Percentiles rank a stretch among this genome's conserved stretches.
These are phyloP conservation scores for Camelina laxa DNA, from an alignment of 345 rosid genomes.

Conservation along the genomic window DNA sequence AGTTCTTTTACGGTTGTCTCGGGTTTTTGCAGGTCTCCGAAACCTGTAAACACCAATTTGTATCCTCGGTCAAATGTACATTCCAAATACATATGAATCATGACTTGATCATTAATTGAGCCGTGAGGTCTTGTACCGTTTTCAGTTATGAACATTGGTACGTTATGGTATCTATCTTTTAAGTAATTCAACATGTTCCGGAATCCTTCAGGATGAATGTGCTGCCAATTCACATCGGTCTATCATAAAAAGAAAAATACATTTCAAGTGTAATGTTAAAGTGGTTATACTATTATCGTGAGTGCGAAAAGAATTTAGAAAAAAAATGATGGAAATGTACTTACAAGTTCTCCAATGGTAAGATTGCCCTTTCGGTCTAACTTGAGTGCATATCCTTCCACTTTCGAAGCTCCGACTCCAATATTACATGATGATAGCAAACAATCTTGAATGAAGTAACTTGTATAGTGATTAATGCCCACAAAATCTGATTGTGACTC, in stretches of 20 bases:
- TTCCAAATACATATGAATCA: not conserved
- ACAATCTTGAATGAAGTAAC: conserved; percentile 66
- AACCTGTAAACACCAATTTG: conserved; percentile 43
- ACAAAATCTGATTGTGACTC: conserved; percentile 55
- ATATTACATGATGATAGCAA: conserved; percentile 51
- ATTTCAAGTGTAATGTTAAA: not conserved
- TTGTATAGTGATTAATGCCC: conserved; percentile 70
- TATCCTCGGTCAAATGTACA: not conserved
- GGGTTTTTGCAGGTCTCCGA: conserved; percentile 46
- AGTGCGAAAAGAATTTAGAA: too few relatives aligned
- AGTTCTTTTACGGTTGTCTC: conserved; percentile 32
- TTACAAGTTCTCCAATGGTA: conserved; percentile 61
- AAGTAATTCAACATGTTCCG: conserved; percentile 50
- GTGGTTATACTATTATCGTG: not conserved
- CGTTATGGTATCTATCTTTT: conserved; percentile 57
- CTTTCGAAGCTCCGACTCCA: conserved; percentile 57
- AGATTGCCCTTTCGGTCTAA: conserved; percentile 47
- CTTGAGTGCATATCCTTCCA: conserved; percentile 53
- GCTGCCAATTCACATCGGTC: conserved; percentile 63
- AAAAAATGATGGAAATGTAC: conserved; percentile 15
- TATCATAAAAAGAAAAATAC: conserved; percentile 27
- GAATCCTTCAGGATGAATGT: conserved; percentile 55
- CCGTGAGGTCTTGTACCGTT: conserved; percentile 50
- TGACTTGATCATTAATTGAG: not conserved
- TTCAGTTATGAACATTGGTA: conserved; percentile 65